phyloP scores from a whole-genome alignment of 768 basidiomycete genomes.

The Amanita brunnescens region DNA sequence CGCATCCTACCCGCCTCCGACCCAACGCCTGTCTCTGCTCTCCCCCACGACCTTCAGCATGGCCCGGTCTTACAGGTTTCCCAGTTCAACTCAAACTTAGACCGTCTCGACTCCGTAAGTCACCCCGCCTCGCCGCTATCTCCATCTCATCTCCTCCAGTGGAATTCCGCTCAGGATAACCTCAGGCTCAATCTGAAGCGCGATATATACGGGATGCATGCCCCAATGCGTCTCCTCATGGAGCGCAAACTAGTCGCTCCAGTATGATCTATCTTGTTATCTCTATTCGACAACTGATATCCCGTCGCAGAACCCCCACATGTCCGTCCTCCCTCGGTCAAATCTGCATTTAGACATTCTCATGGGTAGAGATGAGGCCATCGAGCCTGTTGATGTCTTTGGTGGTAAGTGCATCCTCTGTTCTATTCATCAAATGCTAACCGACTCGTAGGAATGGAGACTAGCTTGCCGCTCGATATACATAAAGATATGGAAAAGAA shows the following conservation, averaged over 20 bases:
- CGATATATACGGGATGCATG: conserved; percentile 77
- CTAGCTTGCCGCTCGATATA: conserved; percentile 40
- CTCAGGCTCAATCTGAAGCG: conserved; percentile 79
- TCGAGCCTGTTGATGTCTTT: conserved; percentile 78
- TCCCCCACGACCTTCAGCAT: conserved; percentile 84
- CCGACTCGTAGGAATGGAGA: conserved; percentile 41
- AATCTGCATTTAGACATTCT: conserved; percentile 90
- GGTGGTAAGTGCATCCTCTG: conserved; percentile 37
- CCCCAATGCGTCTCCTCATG: conserved; percentile 88
- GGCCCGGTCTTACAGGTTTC: conserved; percentile 77
- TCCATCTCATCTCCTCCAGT: conserved; percentile 37
- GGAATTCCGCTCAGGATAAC: conserved; percentile 90
- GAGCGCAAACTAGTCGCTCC: conserved; percentile 79
- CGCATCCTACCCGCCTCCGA: conserved; percentile 52
- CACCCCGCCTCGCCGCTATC: neutral
- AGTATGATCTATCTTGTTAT: conserved; percentile 35
- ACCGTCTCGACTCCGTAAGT: conserved; percentile 71
- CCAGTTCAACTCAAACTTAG: conserved; percentile 57
- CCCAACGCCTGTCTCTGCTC: conserved; percentile 54
- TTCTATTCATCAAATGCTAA: conserved; percentile 6
- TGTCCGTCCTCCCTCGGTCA: conserved; percentile 53
- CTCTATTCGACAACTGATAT: neutral
- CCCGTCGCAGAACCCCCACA: conserved; percentile 47
- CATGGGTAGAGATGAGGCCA: conserved; percentile 82
- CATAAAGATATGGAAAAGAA: conserved; percentile 66